Evolutionary conservation across 2,329 filamentous ascomycete genomes (phyloP), one percentile per base, ranked within the genome.

Genomic region (Hypomyces perniciosus): DNA sequence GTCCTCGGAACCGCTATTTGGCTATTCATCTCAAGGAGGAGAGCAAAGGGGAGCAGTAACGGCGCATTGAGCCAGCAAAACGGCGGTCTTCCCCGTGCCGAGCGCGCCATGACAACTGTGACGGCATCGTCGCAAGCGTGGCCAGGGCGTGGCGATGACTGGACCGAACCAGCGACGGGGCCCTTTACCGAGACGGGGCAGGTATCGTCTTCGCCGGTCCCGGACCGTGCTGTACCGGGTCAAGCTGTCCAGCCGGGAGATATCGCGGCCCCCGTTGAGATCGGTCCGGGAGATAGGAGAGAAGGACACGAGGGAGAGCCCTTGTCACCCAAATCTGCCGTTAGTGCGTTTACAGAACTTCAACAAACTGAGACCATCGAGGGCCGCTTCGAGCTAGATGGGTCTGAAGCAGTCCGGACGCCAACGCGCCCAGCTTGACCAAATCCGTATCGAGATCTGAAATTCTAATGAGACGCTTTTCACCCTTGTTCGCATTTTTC

Each of bases 181-280:
- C 78, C 77, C 2, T 80, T 68, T 54, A 75, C 74, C 3, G 71
- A 72, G 33, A 59, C 60, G 39, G 59, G 59, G 29, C 59, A 57
- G 7, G 60, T 57, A 26, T 60, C 61, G 6, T 63, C 65, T 31
- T 66, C 63, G 51, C 67, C 68, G 4, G 62, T 60, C 3, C 57
- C 54, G n/a, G 56, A 56, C n/a, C 63, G 68, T 33, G 71, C 71
- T 1, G 74, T 77, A 26, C 72, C 74, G 20, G 20, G 20, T 20
- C 3, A 48, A 68, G 26, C 61, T 62, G 41, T 76, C 79, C 8
- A 9, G n/a, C 27, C 13, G 31, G 29, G n/a, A 30, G 48, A 43
- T 12, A 47, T 45, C 7, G 63, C 70, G 1, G 68, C 67, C 20
- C 72, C 79, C 4, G 77, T 82, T 3, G 80, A 83, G 67, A 77